Evolutionary conservation across 192 early-diverging fungal species (phyloP).

Genomic region (Chytriomyces hyalinus): DNA sequence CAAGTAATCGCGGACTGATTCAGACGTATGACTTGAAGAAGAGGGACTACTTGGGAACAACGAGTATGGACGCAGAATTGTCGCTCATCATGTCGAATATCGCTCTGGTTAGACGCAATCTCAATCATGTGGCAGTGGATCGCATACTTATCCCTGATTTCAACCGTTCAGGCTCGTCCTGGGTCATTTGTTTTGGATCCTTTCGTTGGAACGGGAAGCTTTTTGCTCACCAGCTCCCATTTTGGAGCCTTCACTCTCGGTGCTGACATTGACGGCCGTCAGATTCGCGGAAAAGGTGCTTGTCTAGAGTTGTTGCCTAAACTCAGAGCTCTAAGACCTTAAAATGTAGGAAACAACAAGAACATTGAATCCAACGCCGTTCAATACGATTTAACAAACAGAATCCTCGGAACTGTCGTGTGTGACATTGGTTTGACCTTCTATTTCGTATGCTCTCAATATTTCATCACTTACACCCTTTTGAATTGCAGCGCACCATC

Average conservation of each 20-base stretch:
- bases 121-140: background rate
- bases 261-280: conserved; percentile 96
- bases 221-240: conserved; percentile 91
- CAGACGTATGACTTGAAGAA: conserved; percentile 94
- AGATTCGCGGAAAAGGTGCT: conserved; percentile 87
- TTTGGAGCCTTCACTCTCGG: conserved; percentile 92
- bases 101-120: conserved; percentile 69
- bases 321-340: background rate
- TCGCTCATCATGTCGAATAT: conserved; percentile 97
- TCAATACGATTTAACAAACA: conserved; percentile 78
- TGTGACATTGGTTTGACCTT: conserved; percentile 72
- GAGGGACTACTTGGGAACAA: conserved; percentile 91
- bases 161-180: conserved; percentile 50
- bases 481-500: conserved; percentile 62
- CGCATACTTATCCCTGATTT: background rate
- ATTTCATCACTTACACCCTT: background rate
- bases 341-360: conserved; percentile 21
- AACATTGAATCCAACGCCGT: conserved; percentile 69
- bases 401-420: conserved; percentile 82
- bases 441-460: background rate
- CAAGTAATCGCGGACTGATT: conserved; percentile 73
- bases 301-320: background rate
- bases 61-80: conserved; percentile 97
- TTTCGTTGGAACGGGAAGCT: conserved; percentile 94
- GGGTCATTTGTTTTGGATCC: conserved; percentile 91